Percentiles rank a stretch among this genome's conserved stretches.
Conservation (phyloP, 2,329 filamentous ascomycete species). For the Xylaria sp. region DNA sequence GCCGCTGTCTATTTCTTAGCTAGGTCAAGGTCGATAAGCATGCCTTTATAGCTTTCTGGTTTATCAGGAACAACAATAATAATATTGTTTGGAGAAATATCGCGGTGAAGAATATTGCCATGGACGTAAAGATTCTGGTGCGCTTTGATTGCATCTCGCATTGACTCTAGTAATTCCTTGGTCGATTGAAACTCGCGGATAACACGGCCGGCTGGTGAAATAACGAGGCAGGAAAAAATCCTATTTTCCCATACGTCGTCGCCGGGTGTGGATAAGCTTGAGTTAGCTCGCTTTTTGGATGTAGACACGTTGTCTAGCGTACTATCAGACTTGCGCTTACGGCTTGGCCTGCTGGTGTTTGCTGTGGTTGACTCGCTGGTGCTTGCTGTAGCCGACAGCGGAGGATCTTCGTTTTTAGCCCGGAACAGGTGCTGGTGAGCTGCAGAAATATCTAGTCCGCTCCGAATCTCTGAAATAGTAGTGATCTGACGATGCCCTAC, state of each 20-base stretch:
- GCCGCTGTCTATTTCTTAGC: slow-evolving; percentile 23
- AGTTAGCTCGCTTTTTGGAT: neutral
- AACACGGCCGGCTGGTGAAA: neutral
- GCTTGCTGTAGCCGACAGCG: too few relatives aligned
- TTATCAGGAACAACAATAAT: slow-evolving; percentile 21
- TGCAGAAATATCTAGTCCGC: neutral
- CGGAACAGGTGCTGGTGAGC: too few relatives aligned
- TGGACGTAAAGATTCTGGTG: slow-evolving; percentile 32
- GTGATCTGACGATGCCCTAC: neutral
- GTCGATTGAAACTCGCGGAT: slow-evolving; percentile 9
- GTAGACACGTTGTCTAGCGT: neutral
- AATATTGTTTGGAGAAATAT: slow-evolving; percentile 35
- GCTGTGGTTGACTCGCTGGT: neutral
- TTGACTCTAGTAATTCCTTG: slow-evolving; percentile 27
- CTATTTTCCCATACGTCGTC: slow-evolving; percentile 5
- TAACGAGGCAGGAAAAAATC: slow-evolving; percentile 18
- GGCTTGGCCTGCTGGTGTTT: neutral
- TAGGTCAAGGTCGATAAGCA: slow-evolving; percentile 37
- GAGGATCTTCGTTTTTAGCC: too few relatives aligned
- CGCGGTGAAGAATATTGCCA: slow-evolving; percentile 35
- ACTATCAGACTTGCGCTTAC: neutral
- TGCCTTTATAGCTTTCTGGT: slow-evolving; percentile 24
- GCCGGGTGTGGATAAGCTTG: neutral
- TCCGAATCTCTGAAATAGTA: neutral
- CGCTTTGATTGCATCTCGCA: slow-evolving; percentile 33